Percentiles rank a stretch among this genome's conserved stretches.
Conservation (phyloP, 129 eudicot species). For the Pseudognaphalium luteoalbum region DNA sequence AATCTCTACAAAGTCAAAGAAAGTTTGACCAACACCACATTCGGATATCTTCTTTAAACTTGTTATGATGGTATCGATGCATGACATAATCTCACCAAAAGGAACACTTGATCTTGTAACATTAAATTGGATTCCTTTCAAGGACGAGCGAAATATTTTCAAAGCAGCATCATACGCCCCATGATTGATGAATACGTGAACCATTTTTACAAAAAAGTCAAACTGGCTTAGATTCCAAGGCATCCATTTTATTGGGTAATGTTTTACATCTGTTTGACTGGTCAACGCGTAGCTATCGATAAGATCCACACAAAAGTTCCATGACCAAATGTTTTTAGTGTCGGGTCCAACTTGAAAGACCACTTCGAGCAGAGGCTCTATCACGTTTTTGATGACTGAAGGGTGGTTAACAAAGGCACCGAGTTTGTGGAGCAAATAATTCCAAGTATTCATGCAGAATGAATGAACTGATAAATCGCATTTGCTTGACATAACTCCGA, state of each 20-base stretch:
- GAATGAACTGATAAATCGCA: constrained; percentile 63
- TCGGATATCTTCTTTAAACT: constrained; percentile 45
- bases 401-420: constrained; percentile 45
- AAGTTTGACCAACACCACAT: constrained; percentile 30
- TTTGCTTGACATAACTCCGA: constrained; percentile 70
- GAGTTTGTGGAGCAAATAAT: constrained; percentile 83
- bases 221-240: constrained; percentile 64
- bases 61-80: constrained; percentile 44
- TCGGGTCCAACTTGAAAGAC: constrained; percentile 54
- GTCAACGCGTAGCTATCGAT: constrained; percentile 49
- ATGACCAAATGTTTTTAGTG: constrained; percentile 50
- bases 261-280: constrained; percentile 35
- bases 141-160: constrained; percentile 50
- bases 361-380: constrained; percentile 64
- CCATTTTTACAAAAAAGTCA: constrained; percentile 53
- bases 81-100: constrained; percentile 48
- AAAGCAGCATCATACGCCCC: constrained; percentile 48
- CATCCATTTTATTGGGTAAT: constrained; percentile 50
- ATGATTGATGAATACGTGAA: constrained; percentile 42
- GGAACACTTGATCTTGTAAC: constrained; percentile 38
- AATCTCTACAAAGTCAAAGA: constrained; percentile 49
- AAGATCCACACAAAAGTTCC: constrained; percentile 63
- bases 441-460: constrained; percentile 83
- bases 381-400: constrained; percentile 41
- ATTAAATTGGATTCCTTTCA: constrained; percentile 50